phyloP scores from a whole-genome alignment of 305 asterid genomes.

The Plantago lanceolata region DNA sequence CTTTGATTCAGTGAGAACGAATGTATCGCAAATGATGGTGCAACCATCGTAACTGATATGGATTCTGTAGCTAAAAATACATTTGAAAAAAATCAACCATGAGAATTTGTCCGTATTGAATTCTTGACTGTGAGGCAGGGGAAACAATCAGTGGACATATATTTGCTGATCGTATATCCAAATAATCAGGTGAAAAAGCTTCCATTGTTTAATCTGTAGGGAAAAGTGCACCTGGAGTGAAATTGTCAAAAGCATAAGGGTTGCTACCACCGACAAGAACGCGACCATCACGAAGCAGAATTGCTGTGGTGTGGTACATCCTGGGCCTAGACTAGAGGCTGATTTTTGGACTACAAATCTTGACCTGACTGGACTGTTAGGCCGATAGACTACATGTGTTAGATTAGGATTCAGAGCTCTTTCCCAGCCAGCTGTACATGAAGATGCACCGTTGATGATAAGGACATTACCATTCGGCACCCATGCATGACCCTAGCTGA shows the following conservation, averaged over 20 bases:
- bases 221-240: constrained; percentile 4
- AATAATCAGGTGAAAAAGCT: constrained; percentile 48
- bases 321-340: constrained; percentile 36
- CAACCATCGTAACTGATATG: constrained; percentile 41
- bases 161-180: constrained; percentile 21
- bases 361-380: constrained; percentile 27
- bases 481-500: constrained; percentile 62
- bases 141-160: constrained; percentile 37
- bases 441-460: constrained; percentile 51
- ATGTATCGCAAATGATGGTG: constrained; percentile 59
- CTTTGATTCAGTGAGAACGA: constrained; percentile 76
- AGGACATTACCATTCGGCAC: constrained; percentile 56
- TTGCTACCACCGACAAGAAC: constrained; percentile 57
- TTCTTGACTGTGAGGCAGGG: constrained; percentile 30
- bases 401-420: constrained; percentile 36
- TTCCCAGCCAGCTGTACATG: constrained; percentile 65
- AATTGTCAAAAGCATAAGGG: constrained; percentile 39
- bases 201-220: constrained; percentile 55
- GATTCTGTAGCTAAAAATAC: constrained; percentile 19
- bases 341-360: constrained; percentile 44
- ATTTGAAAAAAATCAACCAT: constrained; percentile 28
- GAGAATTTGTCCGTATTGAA: constrained; percentile 25
- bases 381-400: constrained; percentile 43
- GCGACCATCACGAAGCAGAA: constrained; percentile 58
- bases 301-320: constrained; percentile 57